Evolutionary conservation across 1,284 basidiomycete genomes (phyloP), one percentile per base, ranked within the genome.

Genomic region (Pseudozyma thailandica): DNA sequence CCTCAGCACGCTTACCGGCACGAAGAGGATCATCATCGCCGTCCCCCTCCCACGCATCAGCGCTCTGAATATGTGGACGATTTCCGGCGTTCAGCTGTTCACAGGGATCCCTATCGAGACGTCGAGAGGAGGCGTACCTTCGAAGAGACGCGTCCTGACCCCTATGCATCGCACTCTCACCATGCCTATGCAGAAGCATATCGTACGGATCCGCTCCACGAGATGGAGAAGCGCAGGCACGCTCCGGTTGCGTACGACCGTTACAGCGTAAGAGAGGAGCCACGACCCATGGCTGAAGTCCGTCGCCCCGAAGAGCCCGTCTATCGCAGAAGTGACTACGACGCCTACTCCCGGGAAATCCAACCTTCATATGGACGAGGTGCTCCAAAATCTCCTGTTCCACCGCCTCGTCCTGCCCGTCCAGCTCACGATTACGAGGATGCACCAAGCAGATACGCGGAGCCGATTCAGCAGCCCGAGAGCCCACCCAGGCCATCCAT

Each of bases 301-400:
- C 66, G 55, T 30, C 49, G 42, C 28, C 30, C 33, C 26, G 50
- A 50, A 16, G 61, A 55, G 28, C 50, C 61, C 4, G 25, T 45
- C 39, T 61, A 57, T 21, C 52, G 43, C n/a, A 54, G 61, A 18
- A 50, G 56, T 12, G 61, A 52, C 28, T 57, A 65, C 48, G 68
- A 70, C 4, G 52, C 52, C 37, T 59, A 65, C 35, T 44, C 49
- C 7, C 53, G 69, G 26, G 58, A 70, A 25, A 60, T 75, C 30
- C 73, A 75, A 44, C 73, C 73, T 10, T 75, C 73, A 1, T 75
- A 75, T 28, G 64, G 62, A 20, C 60, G 56, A 47, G 50, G 56
- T 27, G 61, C 60, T 26, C 55, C 49, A 26, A 37, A 52, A 23
- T 69, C 60, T 18, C 60, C 63, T 1, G 47, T 42, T 31, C 49